Evolutionary conservation across 108 stramenopile species (phyloP), one percentile per base, ranked within the genome.

Genomic region (Skeletonema menzelii): DNA sequence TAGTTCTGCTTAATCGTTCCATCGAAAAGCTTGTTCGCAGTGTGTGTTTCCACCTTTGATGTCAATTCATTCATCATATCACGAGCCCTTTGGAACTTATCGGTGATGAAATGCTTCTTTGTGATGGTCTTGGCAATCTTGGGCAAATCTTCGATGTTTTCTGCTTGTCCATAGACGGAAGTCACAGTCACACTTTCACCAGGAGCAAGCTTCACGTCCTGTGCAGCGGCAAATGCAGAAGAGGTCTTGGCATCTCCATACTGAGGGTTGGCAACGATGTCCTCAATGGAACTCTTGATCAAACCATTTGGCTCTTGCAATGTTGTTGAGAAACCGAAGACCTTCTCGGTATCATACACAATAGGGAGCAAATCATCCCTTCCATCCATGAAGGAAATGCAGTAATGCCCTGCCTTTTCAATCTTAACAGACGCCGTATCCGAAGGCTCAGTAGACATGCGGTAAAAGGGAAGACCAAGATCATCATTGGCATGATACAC

Each of bases 201-300:
- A 8, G 95, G 92, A 47, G 81, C 73, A 31, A 97, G 76, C 17
- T 75, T 89, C 13, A 91, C 73, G 47, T 77, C 70, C 64, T 81
- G 68, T 20, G 90, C 68, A 28, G 95, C 96, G 17, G 97, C 92
- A 80, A 97, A 96, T 5, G 97, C 92, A 13, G 89, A 91, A 20
- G 95, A 94, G 11, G 97, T 98, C 76, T 93, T 95, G 82, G 93
- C 92, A 69, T 87, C 90, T 55, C 93, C 94, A 67, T 85, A 95
- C 84, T 98, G 95, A 22, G 80, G 82, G 19, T 65, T 79, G 32
- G 86, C 74, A 73, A 91, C 80, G 69, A 94, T 88, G 4, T 87
- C 85, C 37, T 85, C 84, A 17, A 95, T 88, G 56, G 83, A 79
- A n/a, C 67, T 63, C 13, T 68, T 69, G 40, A 67, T 24, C 38